A percentile compares a stretch with the other conserved stretches of the same genome.
Conservation (phyloP, 371 early-diverging fungal genomes). For the Mucor plumbeus region DNA sequence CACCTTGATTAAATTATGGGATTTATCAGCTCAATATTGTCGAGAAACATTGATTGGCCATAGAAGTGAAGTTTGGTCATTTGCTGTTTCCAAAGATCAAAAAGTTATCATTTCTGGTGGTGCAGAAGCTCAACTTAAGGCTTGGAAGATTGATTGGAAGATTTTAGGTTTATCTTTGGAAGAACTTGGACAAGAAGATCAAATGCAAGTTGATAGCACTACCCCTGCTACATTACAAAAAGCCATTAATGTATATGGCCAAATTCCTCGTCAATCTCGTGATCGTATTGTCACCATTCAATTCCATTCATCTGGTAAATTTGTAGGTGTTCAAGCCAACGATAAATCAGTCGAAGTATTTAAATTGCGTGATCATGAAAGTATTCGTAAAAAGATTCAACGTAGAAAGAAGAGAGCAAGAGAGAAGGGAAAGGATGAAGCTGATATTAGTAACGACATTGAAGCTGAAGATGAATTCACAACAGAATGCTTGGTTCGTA, state of each 20-base stretch:
- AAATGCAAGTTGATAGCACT: conserved; percentile 31
- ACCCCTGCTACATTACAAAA: conserved; percentile 46
- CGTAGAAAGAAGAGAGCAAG: conserved; percentile 82
- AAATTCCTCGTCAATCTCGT: conserved; percentile 78
- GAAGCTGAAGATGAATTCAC: conserved; percentile 75
- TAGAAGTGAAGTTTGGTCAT: conserved; percentile 91
- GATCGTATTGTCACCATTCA: conserved; percentile 79
- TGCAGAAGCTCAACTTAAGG: conserved; percentile 82
- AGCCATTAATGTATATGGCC: conserved; percentile 74
- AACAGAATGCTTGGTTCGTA: conserved; percentile 65
- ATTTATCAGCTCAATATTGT: conserved; percentile 90
- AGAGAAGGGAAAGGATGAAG: conserved; percentile 73
- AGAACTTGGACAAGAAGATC: conserved; percentile 44
- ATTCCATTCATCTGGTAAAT: conserved; percentile 78
- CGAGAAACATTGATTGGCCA: conserved; percentile 94
- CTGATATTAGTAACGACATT: conserved; percentile 54
- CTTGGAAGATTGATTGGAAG: conserved; percentile 83
- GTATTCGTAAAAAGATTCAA: conserved; percentile 80
- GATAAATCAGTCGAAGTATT: conserved; percentile 88
- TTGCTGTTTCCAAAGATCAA: conserved; percentile 68
- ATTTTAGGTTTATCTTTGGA: conserved; percentile 52
- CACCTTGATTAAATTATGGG: conserved; percentile 95
- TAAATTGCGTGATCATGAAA: conserved; percentile 74
- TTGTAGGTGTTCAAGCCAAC: conserved; percentile 77
- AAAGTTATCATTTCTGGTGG: conserved; percentile 83